Conservation (phyloP, 2,329 filamentous ascomycete species). For the Ceratocystis smalleyi region DNA sequence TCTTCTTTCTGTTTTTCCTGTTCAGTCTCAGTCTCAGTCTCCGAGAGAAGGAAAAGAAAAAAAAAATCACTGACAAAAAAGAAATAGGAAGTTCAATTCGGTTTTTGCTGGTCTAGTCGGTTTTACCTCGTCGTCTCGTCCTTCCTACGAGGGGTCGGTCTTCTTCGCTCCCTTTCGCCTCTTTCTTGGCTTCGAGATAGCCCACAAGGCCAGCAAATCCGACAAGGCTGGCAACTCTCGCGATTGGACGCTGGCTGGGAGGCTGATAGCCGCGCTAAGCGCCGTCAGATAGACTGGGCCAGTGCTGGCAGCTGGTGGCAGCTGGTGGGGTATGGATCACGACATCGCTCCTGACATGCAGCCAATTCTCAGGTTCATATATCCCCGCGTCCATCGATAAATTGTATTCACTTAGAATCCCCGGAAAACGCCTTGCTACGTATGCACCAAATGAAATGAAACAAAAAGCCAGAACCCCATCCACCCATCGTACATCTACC, state of each 20-base stretch:
- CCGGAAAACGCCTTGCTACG: neutral
- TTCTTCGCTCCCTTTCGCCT: neutral
- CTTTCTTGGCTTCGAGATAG: neutral
- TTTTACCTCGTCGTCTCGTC: too few species aligned
- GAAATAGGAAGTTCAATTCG: neutral
- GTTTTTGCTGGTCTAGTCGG: too few species aligned
- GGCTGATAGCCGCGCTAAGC: conserved; percentile 3
- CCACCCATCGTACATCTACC: neutral
- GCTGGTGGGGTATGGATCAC: neutral
- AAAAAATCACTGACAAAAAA: neutral
- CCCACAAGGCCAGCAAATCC: neutral
- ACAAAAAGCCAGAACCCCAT: too few species aligned
- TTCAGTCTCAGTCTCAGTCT: neutral
- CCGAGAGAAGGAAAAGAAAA: conserved; percentile 11
- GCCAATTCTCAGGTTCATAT: too few species aligned
- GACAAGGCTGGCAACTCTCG: conserved; percentile 6
- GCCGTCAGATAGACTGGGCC: neutral
- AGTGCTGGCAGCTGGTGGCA: neutral
- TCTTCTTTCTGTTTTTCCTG: neutral
- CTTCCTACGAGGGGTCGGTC: too few species aligned
- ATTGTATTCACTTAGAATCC: neutral
- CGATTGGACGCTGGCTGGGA: conserved; percentile 2
- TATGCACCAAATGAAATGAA: neutral
- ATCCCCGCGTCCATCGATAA: neutral
- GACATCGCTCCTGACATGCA: neutral